These are phyloP conservation scores for Diplosphaera chodatii DNA, from an alignment of 139 green algal genomes.

Conservation along the genomic window DNA sequence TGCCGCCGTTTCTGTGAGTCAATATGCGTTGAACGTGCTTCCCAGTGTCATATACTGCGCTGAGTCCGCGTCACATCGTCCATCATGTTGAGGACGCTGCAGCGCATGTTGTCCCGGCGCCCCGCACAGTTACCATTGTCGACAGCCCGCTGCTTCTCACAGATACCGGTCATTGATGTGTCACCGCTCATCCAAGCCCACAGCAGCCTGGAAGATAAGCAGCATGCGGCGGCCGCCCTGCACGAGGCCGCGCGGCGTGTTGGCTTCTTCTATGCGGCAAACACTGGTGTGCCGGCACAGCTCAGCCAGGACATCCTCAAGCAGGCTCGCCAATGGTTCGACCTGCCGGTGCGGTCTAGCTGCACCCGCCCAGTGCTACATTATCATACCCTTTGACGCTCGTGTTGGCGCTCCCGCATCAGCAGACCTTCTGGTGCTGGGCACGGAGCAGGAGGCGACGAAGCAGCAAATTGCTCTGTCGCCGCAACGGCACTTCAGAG, in stretches of 20 bases:
- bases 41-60: too few species aligned
- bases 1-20: too few species aligned
- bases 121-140: too few species aligned
- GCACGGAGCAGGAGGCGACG: slow-evolving; percentile 15
- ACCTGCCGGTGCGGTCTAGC: slow-evolving; percentile 37
- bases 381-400: too few species aligned
- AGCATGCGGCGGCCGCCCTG: slow-evolving; percentile 11
- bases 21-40: too few species aligned
- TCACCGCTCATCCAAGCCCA: background rate
- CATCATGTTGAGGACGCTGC: background rate
- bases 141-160: background rate
- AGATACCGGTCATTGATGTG: slow-evolving; percentile 10
- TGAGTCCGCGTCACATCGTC: too few species aligned
- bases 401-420: too few species aligned
- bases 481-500: slow-evolving; percentile 28
- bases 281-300: slow-evolving; percentile 28
- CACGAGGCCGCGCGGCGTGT: slow-evolving; percentile 36
- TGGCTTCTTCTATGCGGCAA: slow-evolving; percentile 48
- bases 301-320: slow-evolving; percentile 20
- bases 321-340: slow-evolving; percentile 36
- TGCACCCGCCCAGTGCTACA: too few species aligned
- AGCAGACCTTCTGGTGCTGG: slow-evolving; percentile 31
- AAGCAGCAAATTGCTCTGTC: slow-evolving; percentile 33
- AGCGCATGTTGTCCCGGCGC: too few species aligned
- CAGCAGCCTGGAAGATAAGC: slow-evolving; percentile 2